Evolutionary conservation across 306 rosid species (phyloP).

Genomic region (Senna tora): DNA sequence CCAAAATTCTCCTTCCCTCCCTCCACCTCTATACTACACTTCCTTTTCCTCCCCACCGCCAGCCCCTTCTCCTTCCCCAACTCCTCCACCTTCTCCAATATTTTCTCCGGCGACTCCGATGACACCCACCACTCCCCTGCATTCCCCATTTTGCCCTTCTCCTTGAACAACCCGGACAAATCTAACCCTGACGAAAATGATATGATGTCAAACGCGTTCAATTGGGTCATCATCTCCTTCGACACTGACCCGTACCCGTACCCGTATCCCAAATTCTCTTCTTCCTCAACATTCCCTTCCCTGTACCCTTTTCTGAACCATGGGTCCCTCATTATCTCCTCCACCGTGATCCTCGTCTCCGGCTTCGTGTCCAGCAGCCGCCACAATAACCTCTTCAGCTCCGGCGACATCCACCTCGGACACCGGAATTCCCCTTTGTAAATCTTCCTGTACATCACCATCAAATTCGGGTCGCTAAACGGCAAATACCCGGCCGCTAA

Average conservation of each 20-base stretch:
- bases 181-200: constrained; percentile 67
- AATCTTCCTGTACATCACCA: constrained; percentile 75
- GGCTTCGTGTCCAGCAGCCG: constrained; percentile 68
- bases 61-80: constrained; percentile 50
- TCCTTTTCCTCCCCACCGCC: constrained; percentile 50
- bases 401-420: constrained; percentile 70
- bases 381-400: constrained; percentile 52
- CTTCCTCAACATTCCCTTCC: constrained; percentile 42
- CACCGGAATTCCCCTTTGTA: constrained; percentile 69
- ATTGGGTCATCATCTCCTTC: constrained; percentile 33
- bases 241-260: too few species aligned
- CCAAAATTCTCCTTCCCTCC: constrained; percentile 44
- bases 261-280: constrained; percentile 34
- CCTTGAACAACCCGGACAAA: constrained; percentile 56
- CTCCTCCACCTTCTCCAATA: constrained; percentile 44
- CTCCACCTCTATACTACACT: constrained; percentile 55
- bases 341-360: constrained; percentile 57
- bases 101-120: constrained; percentile 43
- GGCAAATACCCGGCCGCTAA: constrained; percentile 74
- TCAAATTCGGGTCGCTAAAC: constrained; percentile 71
- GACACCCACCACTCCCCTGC: constrained; percentile 48
- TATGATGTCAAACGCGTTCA: constrained; percentile 75
- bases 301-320: constrained; percentile 65
- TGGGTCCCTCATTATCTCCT: constrained; percentile 55
- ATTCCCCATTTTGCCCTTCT: constrained; percentile 6